These are phyloP conservation scores for Camelina neglecta DNA, from an alignment of 345 rosid genomes.

Conservation along the genomic window DNA sequence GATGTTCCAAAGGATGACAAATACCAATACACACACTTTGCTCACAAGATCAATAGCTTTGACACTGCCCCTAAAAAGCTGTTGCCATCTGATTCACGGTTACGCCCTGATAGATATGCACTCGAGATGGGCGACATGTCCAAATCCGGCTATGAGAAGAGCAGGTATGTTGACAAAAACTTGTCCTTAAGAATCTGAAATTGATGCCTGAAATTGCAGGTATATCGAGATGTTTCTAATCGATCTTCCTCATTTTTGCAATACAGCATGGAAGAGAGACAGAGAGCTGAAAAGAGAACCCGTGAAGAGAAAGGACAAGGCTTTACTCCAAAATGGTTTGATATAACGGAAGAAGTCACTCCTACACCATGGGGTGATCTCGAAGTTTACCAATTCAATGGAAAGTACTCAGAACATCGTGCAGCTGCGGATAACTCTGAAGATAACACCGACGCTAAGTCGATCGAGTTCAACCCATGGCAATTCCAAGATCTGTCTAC, in stretches of 20 bases:
- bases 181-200: too few relatives aligned
- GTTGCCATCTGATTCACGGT: conserved; percentile 80
- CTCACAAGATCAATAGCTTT: conserved; percentile 88
- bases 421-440: conserved; percentile 57
- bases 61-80: conserved; percentile 85
- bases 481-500: conserved; percentile 53
- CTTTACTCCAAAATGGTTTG: conserved; percentile 76
- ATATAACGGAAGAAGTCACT: conserved; percentile 58
- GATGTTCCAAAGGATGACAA: conserved; percentile 79
- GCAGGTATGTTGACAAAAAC: conserved; percentile 57
- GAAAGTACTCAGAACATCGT: conserved; percentile 62
- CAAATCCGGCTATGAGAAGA: conserved; percentile 77
- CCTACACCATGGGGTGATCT: conserved; percentile 93
- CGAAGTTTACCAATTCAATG: conserved; percentile 78
- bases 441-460: conserved; percentile 48
- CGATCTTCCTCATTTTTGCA: neutral
- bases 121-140: conserved; percentile 77
- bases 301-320: conserved; percentile 67
- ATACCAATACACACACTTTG: conserved; percentile 75
- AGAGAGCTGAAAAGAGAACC: conserved; percentile 75
- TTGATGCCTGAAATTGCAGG: too few relatives aligned
- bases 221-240: too few relatives aligned
- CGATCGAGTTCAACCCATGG: conserved; percentile 76
- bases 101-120: conserved; percentile 83
- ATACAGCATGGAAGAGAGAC: conserved; percentile 59